Evolutionary conservation across 31 red algal species (phyloP).

Genomic region (Endocladia muricata): DNA sequence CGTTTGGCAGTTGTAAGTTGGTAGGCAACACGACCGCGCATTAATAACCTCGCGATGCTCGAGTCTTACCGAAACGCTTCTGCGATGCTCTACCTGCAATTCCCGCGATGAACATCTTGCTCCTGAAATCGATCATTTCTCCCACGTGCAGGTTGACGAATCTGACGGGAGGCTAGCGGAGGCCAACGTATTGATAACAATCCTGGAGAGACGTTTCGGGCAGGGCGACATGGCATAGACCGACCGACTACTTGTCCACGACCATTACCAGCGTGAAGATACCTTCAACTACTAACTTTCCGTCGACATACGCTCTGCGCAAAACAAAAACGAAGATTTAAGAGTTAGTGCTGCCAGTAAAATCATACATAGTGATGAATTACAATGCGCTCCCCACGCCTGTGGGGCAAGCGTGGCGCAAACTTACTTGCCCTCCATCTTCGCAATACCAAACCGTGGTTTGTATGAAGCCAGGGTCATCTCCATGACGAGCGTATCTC

Average conservation of each 20-base stretch:
- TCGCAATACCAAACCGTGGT: constrained; percentile 84
- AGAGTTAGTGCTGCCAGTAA: neutral
- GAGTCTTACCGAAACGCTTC: too few relatives aligned
- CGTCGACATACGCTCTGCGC: constrained; percentile 71
- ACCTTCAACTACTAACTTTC: constrained; percentile 78
- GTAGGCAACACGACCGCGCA: too few relatives aligned
- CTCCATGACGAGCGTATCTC: constrained; percentile 95
- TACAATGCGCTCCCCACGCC: too few relatives aligned
- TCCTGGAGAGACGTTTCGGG: constrained; percentile 34
- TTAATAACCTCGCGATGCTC: too few relatives aligned
- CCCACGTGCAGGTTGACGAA: too few relatives aligned
- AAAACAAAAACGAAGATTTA: neutral
- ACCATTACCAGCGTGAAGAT: constrained; percentile 82
- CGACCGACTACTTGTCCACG: constrained; percentile 28
- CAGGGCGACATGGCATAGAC: constrained; percentile 14
- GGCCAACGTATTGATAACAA: constrained; percentile 41
- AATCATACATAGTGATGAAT: constrained; percentile 16
- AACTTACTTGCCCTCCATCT: constrained; percentile 87
- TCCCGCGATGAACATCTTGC: too few relatives aligned
- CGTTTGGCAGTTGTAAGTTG: constrained; percentile 40
- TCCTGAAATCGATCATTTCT: too few relatives aligned
- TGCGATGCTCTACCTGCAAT: too few relatives aligned
- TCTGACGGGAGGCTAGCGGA: constrained; percentile 5
- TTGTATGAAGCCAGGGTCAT: constrained; percentile 60
- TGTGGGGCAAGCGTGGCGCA: neutral